phyloP scores from a whole-genome alignment of 495 filamentous ascomycete genomes.

The Aspergillus cavernicola region DNA sequence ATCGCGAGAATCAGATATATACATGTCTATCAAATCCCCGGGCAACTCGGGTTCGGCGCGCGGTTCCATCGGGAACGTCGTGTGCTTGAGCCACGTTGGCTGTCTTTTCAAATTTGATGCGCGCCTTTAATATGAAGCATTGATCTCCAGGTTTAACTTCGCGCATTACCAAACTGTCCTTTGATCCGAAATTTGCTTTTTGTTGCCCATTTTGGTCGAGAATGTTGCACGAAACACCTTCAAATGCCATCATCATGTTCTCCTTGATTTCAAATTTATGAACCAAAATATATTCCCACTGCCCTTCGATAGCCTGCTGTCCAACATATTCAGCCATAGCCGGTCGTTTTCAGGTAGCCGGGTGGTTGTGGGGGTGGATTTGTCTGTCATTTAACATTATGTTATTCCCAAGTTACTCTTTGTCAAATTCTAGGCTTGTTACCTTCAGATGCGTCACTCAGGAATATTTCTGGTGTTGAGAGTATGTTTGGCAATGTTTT shows the following conservation, averaged over 20 bases:
- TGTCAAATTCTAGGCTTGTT: too few species aligned
- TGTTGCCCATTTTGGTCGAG: neutral
- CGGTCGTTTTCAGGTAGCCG: too few species aligned
- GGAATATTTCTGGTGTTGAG: too few species aligned
- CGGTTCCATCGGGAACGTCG: too few species aligned
- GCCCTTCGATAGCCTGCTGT: neutral
- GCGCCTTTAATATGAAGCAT: neutral
- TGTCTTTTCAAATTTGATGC: neutral
- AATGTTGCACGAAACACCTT: neutral
- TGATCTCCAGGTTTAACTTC: neutral
- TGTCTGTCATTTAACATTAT: too few species aligned
- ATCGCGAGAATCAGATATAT: neutral
- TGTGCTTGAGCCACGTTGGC: neutral
- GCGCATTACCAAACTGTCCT: neutral
- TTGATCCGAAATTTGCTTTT: neutral
- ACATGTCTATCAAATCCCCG: neutral
- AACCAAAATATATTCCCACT: neutral
- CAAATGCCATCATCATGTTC: constrained; percentile 1
- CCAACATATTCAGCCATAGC: neutral
- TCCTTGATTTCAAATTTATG: neutral
- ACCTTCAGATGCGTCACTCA: too few species aligned
- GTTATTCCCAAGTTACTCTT: too few species aligned
- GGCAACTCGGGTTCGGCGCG: neutral
- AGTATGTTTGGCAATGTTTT: too few species aligned
- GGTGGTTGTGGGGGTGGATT: too few species aligned